A percentile compares a stretch with the other conserved stretches of the same genome.
phyloP scores from a whole-genome alignment of 2,329 filamentous ascomycete genomes.

The Blastomyces percursus region DNA sequence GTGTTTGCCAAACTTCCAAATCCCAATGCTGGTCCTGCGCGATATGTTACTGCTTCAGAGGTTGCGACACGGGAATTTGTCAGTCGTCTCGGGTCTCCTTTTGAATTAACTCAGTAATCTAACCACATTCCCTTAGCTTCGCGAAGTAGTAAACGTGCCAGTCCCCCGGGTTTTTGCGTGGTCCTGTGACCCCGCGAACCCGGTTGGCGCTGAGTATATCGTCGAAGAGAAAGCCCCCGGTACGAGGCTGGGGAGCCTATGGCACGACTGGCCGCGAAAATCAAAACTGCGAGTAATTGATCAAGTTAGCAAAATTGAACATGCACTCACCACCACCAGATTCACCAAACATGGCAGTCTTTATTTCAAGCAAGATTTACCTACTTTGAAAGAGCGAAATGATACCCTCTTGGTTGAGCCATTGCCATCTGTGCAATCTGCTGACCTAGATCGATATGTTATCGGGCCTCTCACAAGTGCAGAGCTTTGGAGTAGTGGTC shows the following conservation, averaged over 20 bases:
- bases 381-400: background rate
- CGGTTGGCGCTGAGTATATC: conserved; percentile 17
- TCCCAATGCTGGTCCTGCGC: conserved; percentile 20
- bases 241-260: conserved; percentile 21
- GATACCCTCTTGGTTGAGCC: conserved; percentile 4
- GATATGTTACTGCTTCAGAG: conserved; percentile 18
- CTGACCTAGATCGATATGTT: conserved; percentile 11
- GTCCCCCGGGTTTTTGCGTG: conserved; percentile 15
- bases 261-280: conserved; percentile 20
- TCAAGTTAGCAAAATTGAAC: conserved; percentile 22
- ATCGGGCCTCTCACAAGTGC: conserved; percentile 18
- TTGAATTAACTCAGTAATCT: conserved; percentile 2
- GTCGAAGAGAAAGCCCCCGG: conserved; percentile 24
- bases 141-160: conserved; percentile 15
- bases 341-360: conserved; percentile 21
- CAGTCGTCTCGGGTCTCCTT: conserved; percentile 7
- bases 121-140: conserved; percentile 13
- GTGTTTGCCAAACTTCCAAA: conserved; percentile 23
- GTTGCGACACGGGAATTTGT: conserved; percentile 21
- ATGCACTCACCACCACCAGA: conserved; percentile 15
- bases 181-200: conserved; percentile 14
- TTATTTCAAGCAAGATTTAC: conserved; percentile 17
- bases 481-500: conserved; percentile 17
- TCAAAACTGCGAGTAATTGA: conserved; percentile 18
- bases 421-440: conserved; percentile 2